Base-by-base conservation (phyloP, 306 rosid genomes). In the apple (Malus domestica) region DNA sequence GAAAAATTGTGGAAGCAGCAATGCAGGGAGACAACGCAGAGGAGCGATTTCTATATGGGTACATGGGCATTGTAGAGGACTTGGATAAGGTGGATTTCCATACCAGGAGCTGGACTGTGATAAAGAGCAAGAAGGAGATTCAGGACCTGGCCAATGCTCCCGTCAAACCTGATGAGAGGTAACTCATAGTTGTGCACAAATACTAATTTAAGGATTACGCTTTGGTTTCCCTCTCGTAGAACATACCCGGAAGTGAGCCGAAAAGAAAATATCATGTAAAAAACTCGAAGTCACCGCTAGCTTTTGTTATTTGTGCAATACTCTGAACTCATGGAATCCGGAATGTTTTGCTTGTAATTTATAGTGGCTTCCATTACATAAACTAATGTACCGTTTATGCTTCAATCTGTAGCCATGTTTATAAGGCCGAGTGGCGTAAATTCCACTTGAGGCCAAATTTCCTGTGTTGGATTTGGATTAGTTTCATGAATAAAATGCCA, bases 61-160 rank as follows among this genome's bases (percentile, higher is more conserved):
- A 90, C 74, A 79, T 92, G 83, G 99, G 92, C 44, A 87, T 88
- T 71, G 89, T 95, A 10, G 97, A 92, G 63, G 97, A 92, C 85
- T 79, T 92, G 73, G 97, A 88, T 77, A 89, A 81, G 81, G 87
- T 95, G 46, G 97, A 95, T 72, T 87, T 83, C 76, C 83, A 78
- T 52, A 78, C 88, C 44, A 89, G 89, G 89, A 92, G 83, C 45
- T 70, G 82, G 79, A 69, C 89, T 83, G 20, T 77, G 73, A 74
- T 95, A 40, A 92, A 95, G 88, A 92, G 99, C 87, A 90, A 91
- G 79, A 95, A 82, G 86, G 99, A 92, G 73, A 92, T 92, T 51
- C 90, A 84, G 35, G 92, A 88, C 63, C 81, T 92, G 82, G 96
- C 93, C 45, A 85, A 92, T 73, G 93, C 89, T 84, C 96, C 97